Evolutionary conservation across 1,139 yeast species (phyloP), one percentile per base, ranked within the genome.

Genomic region (Blastobotrys elegans): DNA sequence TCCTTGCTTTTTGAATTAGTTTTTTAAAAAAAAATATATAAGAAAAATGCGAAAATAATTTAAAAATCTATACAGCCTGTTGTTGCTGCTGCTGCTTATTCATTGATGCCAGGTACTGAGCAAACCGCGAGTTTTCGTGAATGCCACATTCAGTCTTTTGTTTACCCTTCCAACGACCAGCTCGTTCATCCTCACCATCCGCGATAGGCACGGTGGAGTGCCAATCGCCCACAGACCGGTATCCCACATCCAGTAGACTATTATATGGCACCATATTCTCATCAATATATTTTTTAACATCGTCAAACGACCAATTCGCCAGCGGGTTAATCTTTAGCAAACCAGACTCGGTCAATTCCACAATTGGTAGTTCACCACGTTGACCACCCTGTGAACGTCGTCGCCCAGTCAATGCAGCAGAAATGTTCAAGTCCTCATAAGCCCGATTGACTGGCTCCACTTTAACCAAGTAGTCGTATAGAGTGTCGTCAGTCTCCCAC

Each of bases 121-220:
- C 79, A 63, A 83, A 89, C 53, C 84, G 76, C 33, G 82, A 76
- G 2, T 89, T 77, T 57, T 82, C 84, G 62, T 92, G 98, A 49
- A 92, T 89, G 1, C 98, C 98, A 68, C 98, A 92, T 64, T 92
- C 98, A 0, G 96, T 88, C 70, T 92, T 92, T 4, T 80, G 76
- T 64, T 84, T 78, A 2, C 97, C 97, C 72, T 85, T 84, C 98
- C 98, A 92, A 59, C 98, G 77, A 1, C 98, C 98, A 27, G 95
- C 80, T 56, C 98, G 77, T 64, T 92, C 98, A 63, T 90, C 97
- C 62, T 88, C 97, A 4, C 94, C 96, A 42, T 85, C 96, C 10
- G 72, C 78, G 10, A 88, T 95, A 1, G 97, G 97, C 35, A 70
- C 80, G 0, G 98, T 92, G 0, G 96, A 86, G 66, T 92, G 98